Evolutionary conservation across 345 rosid species (phyloP).

Genomic region (Cardiospermum halicacabum): DNA sequence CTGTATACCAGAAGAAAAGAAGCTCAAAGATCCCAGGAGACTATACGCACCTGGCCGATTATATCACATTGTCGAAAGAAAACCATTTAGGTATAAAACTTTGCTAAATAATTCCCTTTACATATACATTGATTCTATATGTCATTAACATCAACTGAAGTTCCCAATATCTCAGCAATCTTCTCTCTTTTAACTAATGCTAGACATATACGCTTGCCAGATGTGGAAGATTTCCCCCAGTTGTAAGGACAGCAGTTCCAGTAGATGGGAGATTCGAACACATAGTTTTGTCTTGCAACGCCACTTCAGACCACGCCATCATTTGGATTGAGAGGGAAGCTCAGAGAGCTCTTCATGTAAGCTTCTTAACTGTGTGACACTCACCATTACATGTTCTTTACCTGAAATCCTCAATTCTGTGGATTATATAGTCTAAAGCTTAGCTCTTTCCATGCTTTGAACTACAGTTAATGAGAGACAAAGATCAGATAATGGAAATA

Average conservation of each 20-base stretch:
- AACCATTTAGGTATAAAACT: slow-evolving; percentile 73
- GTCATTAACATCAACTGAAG: not conserved
- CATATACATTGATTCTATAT: not conserved
- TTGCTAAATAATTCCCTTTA: not conserved
- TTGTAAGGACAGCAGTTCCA: slow-evolving; percentile 91
- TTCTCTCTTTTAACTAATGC: not conserved
- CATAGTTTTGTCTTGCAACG: slow-evolving; percentile 89
- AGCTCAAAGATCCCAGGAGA: slow-evolving; percentile 94
- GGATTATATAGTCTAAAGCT: not conserved
- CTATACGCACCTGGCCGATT: slow-evolving; percentile 96
- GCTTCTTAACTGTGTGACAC: slow-evolving; percentile 13
- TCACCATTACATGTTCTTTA: not conserved
- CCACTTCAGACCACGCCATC: slow-evolving; percentile 91
- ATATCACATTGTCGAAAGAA: slow-evolving; percentile 93
- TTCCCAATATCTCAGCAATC: not conserved
- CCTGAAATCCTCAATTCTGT: not conserved
- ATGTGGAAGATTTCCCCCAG: slow-evolving; percentile 80
- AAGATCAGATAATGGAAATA: slow-evolving; percentile 56
- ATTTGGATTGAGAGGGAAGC: slow-evolving; percentile 92
- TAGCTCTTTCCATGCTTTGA: not conserved
- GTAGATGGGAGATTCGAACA: slow-evolving; percentile 97
- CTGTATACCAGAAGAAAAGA: slow-evolving; percentile 76
- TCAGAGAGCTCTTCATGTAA: slow-evolving; percentile 68
- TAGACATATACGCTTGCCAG: slow-evolving; percentile 32
- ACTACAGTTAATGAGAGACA: slow-evolving; percentile 68